Conservation (phyloP, 495 filamentous ascomycete species). For the Aspergillus diversus region DNA sequence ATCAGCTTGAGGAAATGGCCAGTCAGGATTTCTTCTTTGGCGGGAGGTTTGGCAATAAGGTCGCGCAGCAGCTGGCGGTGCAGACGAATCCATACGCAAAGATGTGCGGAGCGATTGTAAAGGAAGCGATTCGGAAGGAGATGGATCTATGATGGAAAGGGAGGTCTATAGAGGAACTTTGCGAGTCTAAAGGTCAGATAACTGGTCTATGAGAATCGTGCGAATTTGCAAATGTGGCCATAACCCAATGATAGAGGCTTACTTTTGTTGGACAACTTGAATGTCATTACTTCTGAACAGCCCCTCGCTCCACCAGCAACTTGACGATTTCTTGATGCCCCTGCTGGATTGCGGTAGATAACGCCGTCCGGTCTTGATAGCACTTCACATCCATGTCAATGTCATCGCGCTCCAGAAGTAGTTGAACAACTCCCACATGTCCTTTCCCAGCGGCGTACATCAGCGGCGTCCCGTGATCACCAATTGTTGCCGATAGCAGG, state of each 20-base stretch:
- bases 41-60: slow-evolving; percentile 76
- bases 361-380: no score
- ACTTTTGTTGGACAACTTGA: no score
- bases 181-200: no score
- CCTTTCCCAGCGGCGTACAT: not conserved
- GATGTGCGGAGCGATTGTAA: slow-evolving; percentile 85
- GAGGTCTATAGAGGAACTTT: no score
- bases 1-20: slow-evolving; percentile 71
- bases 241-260: no score
- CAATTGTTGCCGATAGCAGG: not conserved
- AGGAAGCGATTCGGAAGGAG: slow-evolving; percentile 83
- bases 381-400: no score
- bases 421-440: not conserved
- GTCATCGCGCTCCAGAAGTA: not conserved
- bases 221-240: no score
- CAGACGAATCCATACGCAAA: slow-evolving; percentile 86
- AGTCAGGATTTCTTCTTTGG: slow-evolving; percentile 75
- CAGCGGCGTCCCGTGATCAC: not conserved
- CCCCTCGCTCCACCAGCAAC: no score
- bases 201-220: no score
- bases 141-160: slow-evolving; percentile 20
- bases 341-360: no score
- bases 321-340: no score
- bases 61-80: slow-evolving; percentile 76
- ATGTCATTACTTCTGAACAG: no score